These are phyloP conservation scores for Escallonia herrerae DNA, from an alignment of 129 eudicot genomes.

Conservation along the genomic window DNA sequence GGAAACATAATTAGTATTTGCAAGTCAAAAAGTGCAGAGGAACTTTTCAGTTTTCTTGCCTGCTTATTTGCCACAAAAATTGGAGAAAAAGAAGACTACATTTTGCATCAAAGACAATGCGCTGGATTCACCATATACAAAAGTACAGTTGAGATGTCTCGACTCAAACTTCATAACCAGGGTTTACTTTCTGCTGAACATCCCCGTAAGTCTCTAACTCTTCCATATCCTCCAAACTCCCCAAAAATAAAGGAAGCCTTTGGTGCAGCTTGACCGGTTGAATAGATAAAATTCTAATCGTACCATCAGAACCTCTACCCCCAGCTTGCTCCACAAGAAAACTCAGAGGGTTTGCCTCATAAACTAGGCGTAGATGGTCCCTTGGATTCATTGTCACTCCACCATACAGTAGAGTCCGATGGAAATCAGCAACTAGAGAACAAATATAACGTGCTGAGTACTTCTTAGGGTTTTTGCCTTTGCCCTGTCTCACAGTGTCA, in stretches of 20 bases:
- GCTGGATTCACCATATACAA: background rate
- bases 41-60: too few species aligned
- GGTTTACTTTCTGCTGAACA: constrained; percentile 92
- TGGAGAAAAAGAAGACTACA: too few species aligned
- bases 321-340: constrained; percentile 90
- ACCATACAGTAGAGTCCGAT: constrained; percentile 83
- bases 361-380: constrained; percentile 97
- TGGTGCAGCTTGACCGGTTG: constrained; percentile 90
- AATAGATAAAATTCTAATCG: constrained; percentile 58
- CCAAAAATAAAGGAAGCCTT: constrained; percentile 85
- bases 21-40: background rate
- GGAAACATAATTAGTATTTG: too few species aligned
- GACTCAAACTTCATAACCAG: constrained; percentile 83
- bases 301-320: constrained; percentile 93
- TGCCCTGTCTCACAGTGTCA: constrained; percentile 93
- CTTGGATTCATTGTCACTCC: constrained; percentile 98
- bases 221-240: constrained; percentile 87
- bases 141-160: background rate
- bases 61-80: too few species aligned
- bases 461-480: constrained; percentile 79
- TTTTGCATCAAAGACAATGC: too few species aligned
- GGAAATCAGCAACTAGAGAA: constrained; percentile 96
- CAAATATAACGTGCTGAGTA: constrained; percentile 93
- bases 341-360: constrained; percentile 88
- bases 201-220: constrained; percentile 92